Conservation (phyloP, 352 stramenopile species). For the Globisporangium abappressorium region DNA sequence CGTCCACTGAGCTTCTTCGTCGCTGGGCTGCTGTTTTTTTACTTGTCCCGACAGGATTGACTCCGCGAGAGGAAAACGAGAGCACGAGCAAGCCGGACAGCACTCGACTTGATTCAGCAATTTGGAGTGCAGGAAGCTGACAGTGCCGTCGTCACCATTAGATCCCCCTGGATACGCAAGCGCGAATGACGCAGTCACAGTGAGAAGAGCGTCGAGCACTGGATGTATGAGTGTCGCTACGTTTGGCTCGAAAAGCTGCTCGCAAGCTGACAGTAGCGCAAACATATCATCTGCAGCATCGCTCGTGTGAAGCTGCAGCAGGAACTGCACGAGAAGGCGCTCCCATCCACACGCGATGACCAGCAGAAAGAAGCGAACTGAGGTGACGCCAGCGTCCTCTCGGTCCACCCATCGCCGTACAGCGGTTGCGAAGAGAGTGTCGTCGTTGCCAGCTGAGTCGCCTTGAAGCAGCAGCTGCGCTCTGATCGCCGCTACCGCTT, state of each 20-base stretch:
- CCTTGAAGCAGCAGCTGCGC: background rate
- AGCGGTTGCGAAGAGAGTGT: conserved; percentile 21
- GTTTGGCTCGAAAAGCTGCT: background rate
- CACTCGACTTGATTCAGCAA: background rate
- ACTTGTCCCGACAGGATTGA: background rate
- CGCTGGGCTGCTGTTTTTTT: background rate
- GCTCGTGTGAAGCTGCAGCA: conserved; percentile 31
- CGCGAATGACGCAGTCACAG: background rate
- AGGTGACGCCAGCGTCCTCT: background rate
- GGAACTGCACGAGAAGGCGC: conserved; percentile 22
- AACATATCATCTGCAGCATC: conserved; percentile 28
- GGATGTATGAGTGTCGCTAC: background rate
- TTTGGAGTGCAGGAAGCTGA: background rate
- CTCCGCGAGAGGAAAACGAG: background rate
- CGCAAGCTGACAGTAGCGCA: conserved; percentile 3
- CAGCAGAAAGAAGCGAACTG: conserved; percentile 21
- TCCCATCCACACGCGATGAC: conserved; percentile 28
- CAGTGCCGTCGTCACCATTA: background rate
- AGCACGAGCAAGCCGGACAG: background rate
- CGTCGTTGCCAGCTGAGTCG: conserved; percentile 4
- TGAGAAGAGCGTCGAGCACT: conserved; percentile 6
- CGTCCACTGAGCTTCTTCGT: background rate
- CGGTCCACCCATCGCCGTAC: conserved; percentile 17
- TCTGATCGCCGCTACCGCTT: background rate
- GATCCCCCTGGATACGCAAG: background rate